Conservation (phyloP, 1,284 basidiomycete species). For the Thelephora terrestris region DNA sequence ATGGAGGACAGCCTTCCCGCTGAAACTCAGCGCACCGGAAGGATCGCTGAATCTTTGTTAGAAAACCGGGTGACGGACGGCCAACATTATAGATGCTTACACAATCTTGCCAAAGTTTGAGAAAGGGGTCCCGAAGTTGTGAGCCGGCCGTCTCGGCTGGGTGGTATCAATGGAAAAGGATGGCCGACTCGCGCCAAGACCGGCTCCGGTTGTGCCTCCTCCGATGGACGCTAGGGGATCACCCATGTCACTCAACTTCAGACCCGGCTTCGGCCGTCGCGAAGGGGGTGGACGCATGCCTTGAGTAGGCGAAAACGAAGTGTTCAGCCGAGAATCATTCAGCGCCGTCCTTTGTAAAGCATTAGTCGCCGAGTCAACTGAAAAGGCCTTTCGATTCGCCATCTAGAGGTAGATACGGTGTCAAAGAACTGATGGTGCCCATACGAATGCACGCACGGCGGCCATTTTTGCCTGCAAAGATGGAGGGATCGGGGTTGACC, state of each 20-base stretch:
- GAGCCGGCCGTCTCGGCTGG: slow-evolving; percentile 34
- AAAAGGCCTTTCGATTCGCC: slow-evolving; percentile 34
- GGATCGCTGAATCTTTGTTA: slow-evolving; percentile 58
- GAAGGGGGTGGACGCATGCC: slow-evolving; percentile 14
- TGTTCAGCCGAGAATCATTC: slow-evolving; percentile 23
- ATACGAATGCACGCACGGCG: slow-evolving; percentile 35
- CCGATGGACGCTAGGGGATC: slow-evolving; percentile 25
- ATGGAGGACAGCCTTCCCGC: slow-evolving; percentile 88
- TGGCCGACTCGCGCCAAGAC: slow-evolving; percentile 60
- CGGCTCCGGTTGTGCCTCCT: slow-evolving; percentile 48
- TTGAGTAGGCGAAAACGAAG: slow-evolving; percentile 17
- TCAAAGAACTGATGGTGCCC: not conserved
- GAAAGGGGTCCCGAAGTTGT: slow-evolving; percentile 67
- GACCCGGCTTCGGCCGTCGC: slow-evolving; percentile 11
- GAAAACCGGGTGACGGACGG: slow-evolving; percentile 1
- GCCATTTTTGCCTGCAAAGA: slow-evolving; percentile 90
- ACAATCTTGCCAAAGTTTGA: slow-evolving; percentile 92
- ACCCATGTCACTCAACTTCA: slow-evolving; percentile 18
- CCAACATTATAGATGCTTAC: slow-evolving; percentile 36
- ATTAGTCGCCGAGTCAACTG: slow-evolving; percentile 30
- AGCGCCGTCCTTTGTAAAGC: slow-evolving; percentile 30
- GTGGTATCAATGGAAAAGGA: slow-evolving; percentile 15
- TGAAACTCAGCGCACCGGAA: slow-evolving; percentile 88
- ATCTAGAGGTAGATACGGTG: slow-evolving; percentile 29
- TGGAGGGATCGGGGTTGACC: slow-evolving; percentile 71